Evolutionary conservation across 306 rosid species (phyloP).

Genomic region (Luffa acutangula): DNA sequence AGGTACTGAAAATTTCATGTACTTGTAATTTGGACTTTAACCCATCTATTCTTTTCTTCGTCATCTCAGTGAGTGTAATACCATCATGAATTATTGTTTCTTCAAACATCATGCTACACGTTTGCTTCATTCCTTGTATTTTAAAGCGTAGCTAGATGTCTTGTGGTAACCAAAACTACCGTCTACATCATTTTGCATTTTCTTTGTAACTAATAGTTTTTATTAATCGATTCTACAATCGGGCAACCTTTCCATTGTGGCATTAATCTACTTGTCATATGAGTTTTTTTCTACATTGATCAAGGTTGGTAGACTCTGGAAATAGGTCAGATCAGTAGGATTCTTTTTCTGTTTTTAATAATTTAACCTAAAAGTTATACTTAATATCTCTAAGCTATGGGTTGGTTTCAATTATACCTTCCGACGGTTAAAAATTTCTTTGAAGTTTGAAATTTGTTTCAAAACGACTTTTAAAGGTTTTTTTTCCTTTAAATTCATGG

Average conservation of each 20-base stretch:
- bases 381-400: too few species aligned
- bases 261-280: not conserved
- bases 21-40: not conserved
- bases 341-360: not conserved
- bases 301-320: not conserved
- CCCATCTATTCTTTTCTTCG: not conserved
- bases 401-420: too few species aligned
- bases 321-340: not conserved
- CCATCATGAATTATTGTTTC: not conserved
- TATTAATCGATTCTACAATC: not conserved
- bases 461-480: too few species aligned
- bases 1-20: constrained; percentile 31
- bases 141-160: not conserved
- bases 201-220: not conserved
- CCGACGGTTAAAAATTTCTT: too few species aligned
- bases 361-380: too few species aligned
- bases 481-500: too few species aligned
- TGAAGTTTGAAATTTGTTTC: too few species aligned
- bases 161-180: not conserved
- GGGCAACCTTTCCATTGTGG: not conserved
- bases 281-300: not conserved
- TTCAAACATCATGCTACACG: not conserved
- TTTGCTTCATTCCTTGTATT: not conserved
- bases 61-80: not conserved
- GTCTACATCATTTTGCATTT: not conserved